Evolutionary conservation across 495 filamentous ascomycete genomes (phyloP).

Genomic region (Pseudomonodictys pantanalensis): DNA sequence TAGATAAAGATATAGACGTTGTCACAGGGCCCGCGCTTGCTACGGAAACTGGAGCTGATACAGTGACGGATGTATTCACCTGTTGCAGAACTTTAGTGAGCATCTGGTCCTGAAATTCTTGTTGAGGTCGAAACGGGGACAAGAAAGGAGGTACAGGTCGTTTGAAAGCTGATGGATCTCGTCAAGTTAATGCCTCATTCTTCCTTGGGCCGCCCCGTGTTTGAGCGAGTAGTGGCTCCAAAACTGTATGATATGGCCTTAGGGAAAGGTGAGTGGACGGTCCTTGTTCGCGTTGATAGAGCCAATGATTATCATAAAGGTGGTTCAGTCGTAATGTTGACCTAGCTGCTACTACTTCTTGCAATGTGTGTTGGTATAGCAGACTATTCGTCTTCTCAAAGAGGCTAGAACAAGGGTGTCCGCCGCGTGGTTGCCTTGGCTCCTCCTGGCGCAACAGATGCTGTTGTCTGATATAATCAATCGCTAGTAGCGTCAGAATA

Average conservation of each 20-base stretch:
- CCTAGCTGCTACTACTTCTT: not conserved
- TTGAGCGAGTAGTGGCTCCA: not conserved
- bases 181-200: not conserved
- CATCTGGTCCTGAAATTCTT: not conserved
- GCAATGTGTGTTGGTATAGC: not conserved
- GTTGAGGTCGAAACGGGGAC: not conserved
- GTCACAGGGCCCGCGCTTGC: not conserved
- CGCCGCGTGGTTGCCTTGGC: not conserved
- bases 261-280: not conserved
- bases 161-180: conserved; percentile 3
- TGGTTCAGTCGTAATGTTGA: not conserved
- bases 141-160: not conserved
- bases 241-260: not conserved
- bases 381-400: not conserved
- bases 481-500: not conserved
- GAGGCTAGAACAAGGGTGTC: not conserved
- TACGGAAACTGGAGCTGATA: not conserved
- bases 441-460: not conserved
- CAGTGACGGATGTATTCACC: not conserved
- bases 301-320: not conserved
- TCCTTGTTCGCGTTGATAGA: not conserved
- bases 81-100: not conserved
- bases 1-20: not conserved
- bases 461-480: not conserved
- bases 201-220: not conserved